These are phyloP conservation scores for Boletus rubescentipes DNA, from an alignment of 768 basidiomycete species.

Conservation along the genomic window DNA sequence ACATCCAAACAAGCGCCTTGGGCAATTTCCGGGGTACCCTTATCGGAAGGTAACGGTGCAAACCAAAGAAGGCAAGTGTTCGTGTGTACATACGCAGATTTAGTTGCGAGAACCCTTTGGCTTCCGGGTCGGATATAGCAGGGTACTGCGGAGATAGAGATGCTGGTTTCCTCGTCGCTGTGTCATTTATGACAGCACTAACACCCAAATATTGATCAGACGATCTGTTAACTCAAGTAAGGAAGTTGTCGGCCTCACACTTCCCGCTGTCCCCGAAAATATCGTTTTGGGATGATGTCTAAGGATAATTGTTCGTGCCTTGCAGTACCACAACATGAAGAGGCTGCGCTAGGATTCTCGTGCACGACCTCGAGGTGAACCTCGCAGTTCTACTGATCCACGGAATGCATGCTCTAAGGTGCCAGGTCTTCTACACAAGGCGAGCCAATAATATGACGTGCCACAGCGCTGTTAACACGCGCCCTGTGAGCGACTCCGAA, in stretches of 20 bases:
- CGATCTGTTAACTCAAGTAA: neutral
- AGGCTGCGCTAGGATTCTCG: neutral
- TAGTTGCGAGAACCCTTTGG: no score
- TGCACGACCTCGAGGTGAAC: neutral
- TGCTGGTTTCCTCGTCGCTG: neutral
- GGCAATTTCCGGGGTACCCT: neutral
- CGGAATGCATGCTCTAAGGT: slow-evolving; percentile 2
- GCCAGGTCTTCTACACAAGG: slow-evolving; percentile 7
- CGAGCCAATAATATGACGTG: neutral
- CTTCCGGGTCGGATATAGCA: neutral
- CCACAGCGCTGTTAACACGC: slow-evolving; percentile 11
- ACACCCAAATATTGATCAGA: neutral
- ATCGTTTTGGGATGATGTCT: neutral
- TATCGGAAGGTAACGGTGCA: neutral
- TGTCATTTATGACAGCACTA: neutral
- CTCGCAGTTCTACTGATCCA: neutral
- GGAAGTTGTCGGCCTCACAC: neutral
- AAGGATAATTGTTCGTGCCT: neutral
- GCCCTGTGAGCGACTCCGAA: neutral
- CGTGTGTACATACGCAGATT: neutral
- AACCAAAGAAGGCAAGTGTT: neutral
- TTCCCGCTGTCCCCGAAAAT: neutral
- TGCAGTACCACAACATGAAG: neutral
- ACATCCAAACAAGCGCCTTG: neutral
- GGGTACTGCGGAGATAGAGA: neutral